These are phyloP conservation scores for Micractinium conductrix DNA, from an alignment of 139 green algal genomes.

Conservation along the genomic window DNA sequence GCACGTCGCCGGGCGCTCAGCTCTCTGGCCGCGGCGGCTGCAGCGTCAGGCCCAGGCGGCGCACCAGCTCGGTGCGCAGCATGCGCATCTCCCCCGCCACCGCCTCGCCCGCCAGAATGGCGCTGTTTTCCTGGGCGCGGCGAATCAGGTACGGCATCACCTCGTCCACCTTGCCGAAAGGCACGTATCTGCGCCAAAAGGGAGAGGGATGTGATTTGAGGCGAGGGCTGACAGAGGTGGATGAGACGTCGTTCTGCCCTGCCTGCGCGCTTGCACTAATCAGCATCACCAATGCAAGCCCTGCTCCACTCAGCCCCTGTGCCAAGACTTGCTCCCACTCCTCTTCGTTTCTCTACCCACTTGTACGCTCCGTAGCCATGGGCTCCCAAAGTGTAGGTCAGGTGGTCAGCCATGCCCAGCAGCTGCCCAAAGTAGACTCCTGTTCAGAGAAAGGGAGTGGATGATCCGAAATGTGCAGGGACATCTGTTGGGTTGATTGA, in stretches of 20 bases:
- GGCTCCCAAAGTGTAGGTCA: constrained; percentile 72
- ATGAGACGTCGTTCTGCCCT: not conserved
- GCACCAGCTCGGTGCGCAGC: constrained; percentile 34
- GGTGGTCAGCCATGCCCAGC: constrained; percentile 92
- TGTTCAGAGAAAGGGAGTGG: too few relatives aligned
- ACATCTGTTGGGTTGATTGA: too few relatives aligned
- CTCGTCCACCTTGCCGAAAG: constrained; percentile 78
- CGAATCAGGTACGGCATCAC: constrained; percentile 83
- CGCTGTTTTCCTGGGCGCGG: constrained; percentile 77
- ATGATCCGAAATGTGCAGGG: too few relatives aligned
- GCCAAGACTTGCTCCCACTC: not conserved
- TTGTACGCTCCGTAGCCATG: constrained; percentile 61
- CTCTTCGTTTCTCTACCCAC: not conserved
- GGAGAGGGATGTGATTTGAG: not conserved
- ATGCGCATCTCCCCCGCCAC: constrained; percentile 30
- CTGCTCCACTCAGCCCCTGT: too few relatives aligned
- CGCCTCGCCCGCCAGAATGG: constrained; percentile 59
- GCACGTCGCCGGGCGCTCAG: not conserved
- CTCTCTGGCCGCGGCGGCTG: not conserved
- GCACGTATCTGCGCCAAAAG: constrained; percentile 73
- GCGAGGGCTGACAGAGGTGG: not conserved
- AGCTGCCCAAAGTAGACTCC: constrained; percentile 92
- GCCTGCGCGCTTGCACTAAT: too few relatives aligned
- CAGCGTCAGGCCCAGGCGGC: constrained; percentile 33
- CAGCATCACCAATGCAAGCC: too few relatives aligned